Evolutionary conservation across 1,284 basidiomycete species (phyloP), one percentile per base, ranked within the genome.

Genomic region (Apiotrichum gamsii): DNA sequence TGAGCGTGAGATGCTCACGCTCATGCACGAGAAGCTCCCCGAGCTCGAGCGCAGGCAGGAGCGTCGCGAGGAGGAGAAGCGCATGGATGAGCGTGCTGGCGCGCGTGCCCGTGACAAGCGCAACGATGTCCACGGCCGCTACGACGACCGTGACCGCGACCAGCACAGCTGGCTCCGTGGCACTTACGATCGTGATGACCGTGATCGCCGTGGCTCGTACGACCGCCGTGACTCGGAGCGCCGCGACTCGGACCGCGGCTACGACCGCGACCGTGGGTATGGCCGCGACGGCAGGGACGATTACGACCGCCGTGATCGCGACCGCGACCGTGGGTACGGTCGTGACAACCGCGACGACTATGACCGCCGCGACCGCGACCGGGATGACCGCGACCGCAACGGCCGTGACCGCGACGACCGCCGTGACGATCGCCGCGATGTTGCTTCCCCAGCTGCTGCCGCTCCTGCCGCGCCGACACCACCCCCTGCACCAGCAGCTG

Each of bases 11-110:
- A 76, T 97, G 32, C 72, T 96, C 57, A 78, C 79, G 47, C 76
- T 99, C 40, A 82, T 89, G 82, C 90, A 97, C 62, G 90, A 95
- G 67, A 81, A 86, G 46, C 77, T 99, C 3, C 95, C 94, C 0
- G 87, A 89, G 56, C 79, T 98, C 13, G 91, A 97, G 72, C 79
- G 84, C 62, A 83, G 83, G 62, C 82, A 96, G 51, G 82, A 89
- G 62, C 83, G 83, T 20, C 75, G 87, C 37, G 88, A 94, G 43
- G 82, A 83, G 53, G 77, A 83, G 52, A 83, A 78, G 65, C 81
- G 84, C 56, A 77, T 81, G 59, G 87, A 94, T 60, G 83, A 83
- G 64, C 75, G 87, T 37, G 83, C 89, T 37, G 86, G 85, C 76
- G 75, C 79, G 8, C 76, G 85, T 39, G 86, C 90, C 34, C 77